Evolutionary conservation across 129 eudicot genomes (phyloP).

Genomic region (sunflower (Helianthus annuus)): HanXRQr2.0-SUNRISE NC_035438.2:55816929-55817428

Average conservation of each 20-base stretch:
- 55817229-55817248: slow-evolving; percentile 87
- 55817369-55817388: slow-evolving; percentile 5
- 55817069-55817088: slow-evolving; percentile 80
- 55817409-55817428: not conserved
- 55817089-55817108: slow-evolving; percentile 92
- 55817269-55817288: slow-evolving; percentile 98
- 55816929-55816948: slow-evolving; percentile 31
- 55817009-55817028: slow-evolving; percentile 29
- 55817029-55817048: slow-evolving; percentile 25
- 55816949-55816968: slow-evolving; percentile 24
- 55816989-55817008: slow-evolving; percentile 44
- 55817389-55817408: slow-evolving; percentile 6
- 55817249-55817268: slow-evolving; percentile 93
- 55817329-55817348: slow-evolving; percentile 47
- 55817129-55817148: not conserved
- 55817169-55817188: slow-evolving; percentile 13
- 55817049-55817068: slow-evolving; percentile 46
- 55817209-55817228: slow-evolving; percentile 80
- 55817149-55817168: not conserved
- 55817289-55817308: slow-evolving; percentile 72
- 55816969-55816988: slow-evolving; percentile 30
- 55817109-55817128: slow-evolving; percentile 56
- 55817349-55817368: not conserved
- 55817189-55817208: slow-evolving; percentile 82
- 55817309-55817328: slow-evolving; percentile 62